Percentiles rank a stretch among this genome's conserved stretches.
phyloP scores from a whole-genome alignment of 768 basidiomycete genomes.

The Russula olivacea region DNA sequence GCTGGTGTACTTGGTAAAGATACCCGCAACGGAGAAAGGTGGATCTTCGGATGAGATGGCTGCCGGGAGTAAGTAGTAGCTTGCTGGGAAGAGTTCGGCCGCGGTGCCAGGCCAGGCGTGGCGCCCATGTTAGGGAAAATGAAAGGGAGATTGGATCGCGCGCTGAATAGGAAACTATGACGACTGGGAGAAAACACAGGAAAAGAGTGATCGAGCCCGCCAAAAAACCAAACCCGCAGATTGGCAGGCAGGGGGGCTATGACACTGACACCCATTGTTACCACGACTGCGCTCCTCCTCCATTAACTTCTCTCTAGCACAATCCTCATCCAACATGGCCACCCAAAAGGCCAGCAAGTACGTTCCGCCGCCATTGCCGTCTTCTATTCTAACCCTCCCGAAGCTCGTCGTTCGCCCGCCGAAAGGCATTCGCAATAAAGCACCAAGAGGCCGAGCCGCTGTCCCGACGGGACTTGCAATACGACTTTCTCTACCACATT shows the following conservation, averaged over 20 bases:
- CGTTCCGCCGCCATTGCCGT: background rate
- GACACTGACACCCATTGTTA: background rate
- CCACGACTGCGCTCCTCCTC: background rate
- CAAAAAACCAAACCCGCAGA: background rate
- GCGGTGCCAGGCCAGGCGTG: background rate
- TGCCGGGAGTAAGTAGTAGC: too few relatives aligned
- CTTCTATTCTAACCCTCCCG: conserved; percentile 17
- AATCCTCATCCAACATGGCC: conserved; percentile 22
- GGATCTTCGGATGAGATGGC: too few relatives aligned
- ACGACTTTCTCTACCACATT: conserved; percentile 40
- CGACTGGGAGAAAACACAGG: background rate
- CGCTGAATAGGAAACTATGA: conserved; percentile 9
- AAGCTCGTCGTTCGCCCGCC: conserved; percentile 39
- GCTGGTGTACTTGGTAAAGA: too few relatives aligned
- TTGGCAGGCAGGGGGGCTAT: background rate
- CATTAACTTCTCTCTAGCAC: background rate
- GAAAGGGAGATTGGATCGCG: conserved; percentile 11
- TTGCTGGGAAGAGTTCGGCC: too few relatives aligned
- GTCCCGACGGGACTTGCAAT: conserved; percentile 63
- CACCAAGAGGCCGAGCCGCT: conserved; percentile 61
- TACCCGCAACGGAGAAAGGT: background rate
- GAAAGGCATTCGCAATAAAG: conserved; percentile 42
- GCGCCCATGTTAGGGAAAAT: conserved; percentile 5
- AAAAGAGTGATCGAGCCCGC: background rate
- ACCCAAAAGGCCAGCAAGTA: conserved; percentile 22